A percentile compares a stretch with the other conserved stretches of the same genome.
These are phyloP conservation scores for Volvox africanus DNA, from an alignment of 139 green algal species.

Conservation along the genomic window DNA sequence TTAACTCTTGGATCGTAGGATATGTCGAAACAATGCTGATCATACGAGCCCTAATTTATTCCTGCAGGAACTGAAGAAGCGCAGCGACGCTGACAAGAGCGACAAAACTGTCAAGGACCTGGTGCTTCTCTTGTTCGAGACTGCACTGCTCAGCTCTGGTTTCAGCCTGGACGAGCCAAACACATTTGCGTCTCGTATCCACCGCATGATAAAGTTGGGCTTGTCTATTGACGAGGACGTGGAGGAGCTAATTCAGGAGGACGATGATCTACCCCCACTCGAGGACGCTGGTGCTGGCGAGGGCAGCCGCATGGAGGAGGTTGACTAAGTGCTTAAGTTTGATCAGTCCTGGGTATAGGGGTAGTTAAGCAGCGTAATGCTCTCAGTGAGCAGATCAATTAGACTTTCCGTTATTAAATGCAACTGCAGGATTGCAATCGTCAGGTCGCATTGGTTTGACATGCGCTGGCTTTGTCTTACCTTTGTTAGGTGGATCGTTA, in stretches of 20 bases:
- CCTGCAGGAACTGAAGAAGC: conserved; percentile 87
- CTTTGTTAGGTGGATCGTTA: too few species aligned
- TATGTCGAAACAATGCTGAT: too few species aligned
- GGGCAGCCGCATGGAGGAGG: conserved; percentile 95
- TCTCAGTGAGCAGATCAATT: background rate
- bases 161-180: conserved; percentile 99
- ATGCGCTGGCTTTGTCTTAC: background rate
- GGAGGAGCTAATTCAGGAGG: conserved; percentile 59
- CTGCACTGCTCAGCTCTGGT: conserved; percentile 94
- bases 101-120: conserved; percentile 99
- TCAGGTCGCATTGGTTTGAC: background rate
- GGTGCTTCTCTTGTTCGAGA: conserved; percentile 98
- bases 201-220: conserved; percentile 99
- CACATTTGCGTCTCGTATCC: conserved; percentile 97
- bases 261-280: conserved; percentile 94
- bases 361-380: background rate
- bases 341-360: background rate
- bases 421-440: background rate
- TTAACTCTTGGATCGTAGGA: too few species aligned
- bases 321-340: conserved; percentile 28
- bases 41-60: background rate
- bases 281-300: conserved; percentile 89
- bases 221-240: conserved; percentile 97
- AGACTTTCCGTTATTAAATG: background rate
- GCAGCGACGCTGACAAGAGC: conserved; percentile 93